These are phyloP conservation scores for Scheffersomyces stambukii DNA, from an alignment of 1,139 yeast genomes.

Conservation along the genomic window DNA sequence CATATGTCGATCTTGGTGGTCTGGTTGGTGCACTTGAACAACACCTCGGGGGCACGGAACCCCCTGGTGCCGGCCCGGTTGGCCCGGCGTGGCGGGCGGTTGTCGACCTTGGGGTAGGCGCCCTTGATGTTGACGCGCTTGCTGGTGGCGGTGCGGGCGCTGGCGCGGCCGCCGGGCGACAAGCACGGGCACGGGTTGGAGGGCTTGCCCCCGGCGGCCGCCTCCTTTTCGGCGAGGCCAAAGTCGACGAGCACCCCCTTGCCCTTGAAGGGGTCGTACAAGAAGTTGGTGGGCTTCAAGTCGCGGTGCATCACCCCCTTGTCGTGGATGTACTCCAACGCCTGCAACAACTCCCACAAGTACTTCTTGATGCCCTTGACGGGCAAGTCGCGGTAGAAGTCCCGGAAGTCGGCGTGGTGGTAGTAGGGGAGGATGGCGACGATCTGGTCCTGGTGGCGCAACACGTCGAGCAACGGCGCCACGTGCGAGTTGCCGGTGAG, in stretches of 20 bases:
- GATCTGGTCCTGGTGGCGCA: constrained; percentile 86
- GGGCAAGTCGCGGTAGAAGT: constrained; percentile 76
- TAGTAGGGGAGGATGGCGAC: constrained; percentile 89
- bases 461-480: constrained; percentile 85
- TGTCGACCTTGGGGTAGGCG: constrained; percentile 79
- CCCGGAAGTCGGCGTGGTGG: constrained; percentile 87
- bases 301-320: constrained; percentile 83
- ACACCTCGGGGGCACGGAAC: constrained; percentile 90
- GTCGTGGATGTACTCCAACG: constrained; percentile 70
- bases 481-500: constrained; percentile 69
- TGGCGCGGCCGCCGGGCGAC: constrained; percentile 18
- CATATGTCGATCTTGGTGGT: constrained; percentile 80
- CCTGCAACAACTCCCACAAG: constrained; percentile 73
- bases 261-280: constrained; percentile 71
- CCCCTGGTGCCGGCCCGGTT: constrained; percentile 98
- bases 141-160: constrained; percentile 20
- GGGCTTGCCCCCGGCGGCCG: constrained; percentile 6
- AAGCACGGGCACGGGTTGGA: constrained; percentile 30
- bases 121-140: constrained; percentile 44
- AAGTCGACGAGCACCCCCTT: constrained; percentile 88
- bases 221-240: constrained; percentile 72
- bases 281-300: constrained; percentile 83
- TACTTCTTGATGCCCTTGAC: constrained; percentile 76
- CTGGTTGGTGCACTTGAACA: constrained; percentile 84
- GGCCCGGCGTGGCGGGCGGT: constrained; percentile 85